Evolutionary conservation across 768 basidiomycete genomes (phyloP).

Genomic region (Hortiboletus campestris): DNA sequence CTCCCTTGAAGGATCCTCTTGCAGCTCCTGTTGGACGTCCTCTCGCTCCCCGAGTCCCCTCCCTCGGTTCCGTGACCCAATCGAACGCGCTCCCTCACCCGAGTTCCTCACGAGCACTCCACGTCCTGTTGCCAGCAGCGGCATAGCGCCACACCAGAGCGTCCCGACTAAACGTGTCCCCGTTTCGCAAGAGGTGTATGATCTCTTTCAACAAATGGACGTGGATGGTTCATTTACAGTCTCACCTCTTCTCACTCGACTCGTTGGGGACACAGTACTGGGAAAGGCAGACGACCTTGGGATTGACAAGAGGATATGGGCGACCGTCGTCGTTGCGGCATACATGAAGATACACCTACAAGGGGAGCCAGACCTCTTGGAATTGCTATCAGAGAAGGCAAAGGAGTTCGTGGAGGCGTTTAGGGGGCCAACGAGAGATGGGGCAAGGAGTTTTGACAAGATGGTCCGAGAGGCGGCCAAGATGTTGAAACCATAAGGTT

Average conservation of each 20-base stretch:
- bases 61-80: slow-evolving; percentile 25
- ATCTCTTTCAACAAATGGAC: slow-evolving; percentile 39
- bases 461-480: slow-evolving; percentile 17
- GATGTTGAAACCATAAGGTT: slow-evolving; percentile 1
- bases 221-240: slow-evolving; percentile 50
- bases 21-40: slow-evolving; percentile 36
- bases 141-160: neutral
- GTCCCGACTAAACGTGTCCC: slow-evolving; percentile 1
- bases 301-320: slow-evolving; percentile 43
- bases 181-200: slow-evolving; percentile 29
- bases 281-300: slow-evolving; percentile 29
- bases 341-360: slow-evolving; percentile 41
- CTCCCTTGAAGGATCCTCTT: slow-evolving; percentile 40
- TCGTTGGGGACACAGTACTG: slow-evolving; percentile 39
- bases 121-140: neutral
- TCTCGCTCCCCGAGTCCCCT: slow-evolving; percentile 23
- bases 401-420: slow-evolving; percentile 35
- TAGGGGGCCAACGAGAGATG: neutral
- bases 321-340: slow-evolving; percentile 46
- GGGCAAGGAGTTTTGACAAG: slow-evolving; percentile 12
- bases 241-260: slow-evolving; percentile 26
- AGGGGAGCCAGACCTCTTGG: slow-evolving; percentile 39
- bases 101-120: slow-evolving; percentile 5
- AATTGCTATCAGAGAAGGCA: slow-evolving; percentile 42
- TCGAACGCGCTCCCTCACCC: slow-evolving; percentile 36